phyloP scores from a whole-genome alignment of 2,329 filamentous ascomycete genomes.

The Ustilaginoidea virens region DNA sequence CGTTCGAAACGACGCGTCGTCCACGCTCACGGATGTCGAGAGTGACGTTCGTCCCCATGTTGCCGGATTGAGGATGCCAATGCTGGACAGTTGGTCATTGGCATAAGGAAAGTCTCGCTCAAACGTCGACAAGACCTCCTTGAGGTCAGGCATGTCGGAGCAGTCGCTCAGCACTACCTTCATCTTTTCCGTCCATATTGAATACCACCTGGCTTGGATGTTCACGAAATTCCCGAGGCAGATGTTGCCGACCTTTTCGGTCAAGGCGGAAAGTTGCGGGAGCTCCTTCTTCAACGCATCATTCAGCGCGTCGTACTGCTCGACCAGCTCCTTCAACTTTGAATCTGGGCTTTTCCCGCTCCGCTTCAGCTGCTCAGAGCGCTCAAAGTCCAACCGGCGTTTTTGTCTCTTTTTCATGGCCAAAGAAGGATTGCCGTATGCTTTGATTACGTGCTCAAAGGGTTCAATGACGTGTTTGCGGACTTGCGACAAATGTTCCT shows the following conservation, averaged over 20 bases:
- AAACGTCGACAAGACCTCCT: constrained; percentile 65
- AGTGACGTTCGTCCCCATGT: constrained; percentile 43
- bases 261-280: constrained; percentile 66
- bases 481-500: constrained; percentile 62
- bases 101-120: constrained; percentile 62
- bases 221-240: constrained; percentile 73
- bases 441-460: constrained; percentile 60
- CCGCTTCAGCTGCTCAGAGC: constrained; percentile 61
- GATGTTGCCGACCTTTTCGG: constrained; percentile 69
- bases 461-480: constrained; percentile 74
- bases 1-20: constrained; percentile 31
- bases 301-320: constrained; percentile 83
- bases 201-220: constrained; percentile 72
- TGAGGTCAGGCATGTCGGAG: constrained; percentile 45
- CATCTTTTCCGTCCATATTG: constrained; percentile 72
- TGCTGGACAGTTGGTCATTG: constrained; percentile 52
- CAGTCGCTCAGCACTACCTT: constrained; percentile 54
- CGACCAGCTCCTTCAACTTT: constrained; percentile 68
- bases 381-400: constrained; percentile 77
- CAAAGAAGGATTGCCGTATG: constrained; percentile 70
- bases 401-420: constrained; percentile 93
- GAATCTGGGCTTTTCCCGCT: constrained; percentile 76
- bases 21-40: constrained; percentile 41
- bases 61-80: constrained; percentile 66
- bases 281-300: constrained; percentile 87